Conservation (phyloP, 768 basidiomycete genomes). For the Sporobolomyces pararoseus region DNA sequence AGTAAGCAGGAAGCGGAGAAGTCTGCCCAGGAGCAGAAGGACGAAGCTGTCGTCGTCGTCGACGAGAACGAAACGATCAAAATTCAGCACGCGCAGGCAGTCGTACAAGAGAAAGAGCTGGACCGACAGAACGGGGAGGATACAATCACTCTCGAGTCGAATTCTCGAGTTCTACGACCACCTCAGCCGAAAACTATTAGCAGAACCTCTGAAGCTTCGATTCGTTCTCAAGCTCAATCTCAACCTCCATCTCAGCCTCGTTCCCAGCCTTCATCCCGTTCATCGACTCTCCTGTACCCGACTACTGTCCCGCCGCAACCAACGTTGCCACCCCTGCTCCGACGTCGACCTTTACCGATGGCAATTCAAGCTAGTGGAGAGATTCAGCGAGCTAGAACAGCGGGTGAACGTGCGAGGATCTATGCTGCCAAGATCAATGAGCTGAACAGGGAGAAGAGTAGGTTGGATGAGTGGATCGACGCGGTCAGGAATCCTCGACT, state of each 20-base stretch:
- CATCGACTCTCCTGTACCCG: background rate
- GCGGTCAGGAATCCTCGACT: constrained; percentile 48
- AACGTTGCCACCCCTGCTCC: constrained; percentile 20
- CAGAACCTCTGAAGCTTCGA: constrained; percentile 5
- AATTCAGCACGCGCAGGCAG: background rate
- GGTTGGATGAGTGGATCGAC: constrained; percentile 70
- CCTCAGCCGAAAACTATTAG: too few species aligned
- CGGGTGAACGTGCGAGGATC: constrained; percentile 65
- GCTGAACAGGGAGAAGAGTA: constrained; percentile 68
- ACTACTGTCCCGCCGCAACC: background rate
- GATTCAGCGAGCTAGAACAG: constrained; percentile 57
- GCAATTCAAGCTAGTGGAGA: constrained; percentile 53
- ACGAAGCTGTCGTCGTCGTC: background rate
- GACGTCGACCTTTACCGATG: constrained; percentile 59
- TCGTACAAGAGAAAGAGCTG: background rate
- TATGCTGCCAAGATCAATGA: constrained; percentile 83
- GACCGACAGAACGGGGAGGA: background rate
- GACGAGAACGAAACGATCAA: constrained; percentile 1
- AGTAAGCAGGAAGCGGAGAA: constrained; percentile 7
- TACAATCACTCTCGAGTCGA: background rate
- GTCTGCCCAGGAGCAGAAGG: background rate
- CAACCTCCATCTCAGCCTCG: background rate
- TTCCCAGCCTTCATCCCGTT: background rate
- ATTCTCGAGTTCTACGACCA: too few species aligned
- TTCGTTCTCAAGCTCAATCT: background rate